Base-by-base conservation (phyloP, 257 asterid species). In the Gentiana dahurica region DNA sequence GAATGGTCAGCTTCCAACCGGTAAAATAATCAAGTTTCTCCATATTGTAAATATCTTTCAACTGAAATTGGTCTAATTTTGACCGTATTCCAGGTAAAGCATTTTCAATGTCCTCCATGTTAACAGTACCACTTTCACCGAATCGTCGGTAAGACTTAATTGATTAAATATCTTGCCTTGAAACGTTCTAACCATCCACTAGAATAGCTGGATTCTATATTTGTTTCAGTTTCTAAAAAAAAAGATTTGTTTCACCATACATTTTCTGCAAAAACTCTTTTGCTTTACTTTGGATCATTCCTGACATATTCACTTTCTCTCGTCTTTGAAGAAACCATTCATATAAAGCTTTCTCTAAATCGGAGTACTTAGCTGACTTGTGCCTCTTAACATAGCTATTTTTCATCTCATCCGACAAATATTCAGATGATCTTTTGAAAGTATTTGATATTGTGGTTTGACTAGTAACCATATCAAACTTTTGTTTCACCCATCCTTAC, bases 181-280 rank as follows among this genome's bases (percentile, higher is more conserved):
- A 51, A 51, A 12, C 54, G 54, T 51, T 51, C 54, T 51, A 51
- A 51, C 54, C 54, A 51, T 51, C 7, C 13, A 51, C 54, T 10
- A 51, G 54, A 51, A 51, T 1, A 51, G 33, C 8, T 51, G 54
- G 13, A 51, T 51, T 51, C 24, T 51, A 15, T 24, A 24, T 24
- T 24, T 24, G 24, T 24, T 24, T 24, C 24, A 24, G 24, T 24
- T 24, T 24, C 24, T 24, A 24, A 24, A 24, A 24, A 24, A 24
- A 24, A 24, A 24, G 54, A 51, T 51, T 51, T 4, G 33, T 5
- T 51, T 51, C n/a, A 51, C 54, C 54, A 51, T 51, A 51, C 13
- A 51, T 51, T 51, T 51, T 51, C 13, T 1, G n/a, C 54, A 51
- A 51, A 51, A 51, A 51, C 54, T 51, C 54, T 51, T 51, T 51